Conservation (phyloP, 805 yeast species). For the Saturnispora besseyi region DNA sequence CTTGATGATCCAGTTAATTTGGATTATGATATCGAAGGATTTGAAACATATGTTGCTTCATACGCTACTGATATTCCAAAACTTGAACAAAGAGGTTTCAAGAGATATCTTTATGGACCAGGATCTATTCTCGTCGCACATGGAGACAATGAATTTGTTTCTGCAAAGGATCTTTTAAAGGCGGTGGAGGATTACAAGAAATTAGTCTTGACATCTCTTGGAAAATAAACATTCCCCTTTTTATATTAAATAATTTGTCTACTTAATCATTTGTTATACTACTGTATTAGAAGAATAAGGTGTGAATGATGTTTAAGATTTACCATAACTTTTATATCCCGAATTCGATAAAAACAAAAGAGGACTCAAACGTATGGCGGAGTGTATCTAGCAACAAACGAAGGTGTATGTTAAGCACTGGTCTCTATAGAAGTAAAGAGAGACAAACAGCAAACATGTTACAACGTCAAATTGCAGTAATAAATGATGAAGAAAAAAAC, state of each 20-base stretch:
- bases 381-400: background rate
- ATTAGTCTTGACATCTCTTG: conserved; percentile 23
- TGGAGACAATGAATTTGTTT: conserved; percentile 45
- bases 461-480: conserved; percentile 1
- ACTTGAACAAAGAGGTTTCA: conserved; percentile 27
- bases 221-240: background rate
- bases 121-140: conserved; percentile 58
- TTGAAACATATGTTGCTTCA: conserved; percentile 35
- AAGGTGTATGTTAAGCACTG: background rate
- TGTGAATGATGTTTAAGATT: background rate
- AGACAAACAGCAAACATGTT: background rate
- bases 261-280: too few species aligned
- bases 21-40: conserved; percentile 58
- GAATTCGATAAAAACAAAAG: background rate
- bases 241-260: too few species aligned
- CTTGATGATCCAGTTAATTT: conserved; percentile 35
- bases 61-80: conserved; percentile 40
- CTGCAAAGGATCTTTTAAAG: conserved; percentile 35
- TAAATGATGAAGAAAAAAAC: background rate
- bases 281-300: too few species aligned
- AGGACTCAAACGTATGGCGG: conserved; percentile 9
- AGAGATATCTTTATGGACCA: conserved; percentile 55
- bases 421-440: background rate
- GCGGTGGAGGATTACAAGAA: conserved; percentile 48
- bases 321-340: conserved; percentile 7